Evolutionary conservation across 2,329 filamentous ascomycete species (phyloP).

Genomic region (Cercospora janseana): DNA sequence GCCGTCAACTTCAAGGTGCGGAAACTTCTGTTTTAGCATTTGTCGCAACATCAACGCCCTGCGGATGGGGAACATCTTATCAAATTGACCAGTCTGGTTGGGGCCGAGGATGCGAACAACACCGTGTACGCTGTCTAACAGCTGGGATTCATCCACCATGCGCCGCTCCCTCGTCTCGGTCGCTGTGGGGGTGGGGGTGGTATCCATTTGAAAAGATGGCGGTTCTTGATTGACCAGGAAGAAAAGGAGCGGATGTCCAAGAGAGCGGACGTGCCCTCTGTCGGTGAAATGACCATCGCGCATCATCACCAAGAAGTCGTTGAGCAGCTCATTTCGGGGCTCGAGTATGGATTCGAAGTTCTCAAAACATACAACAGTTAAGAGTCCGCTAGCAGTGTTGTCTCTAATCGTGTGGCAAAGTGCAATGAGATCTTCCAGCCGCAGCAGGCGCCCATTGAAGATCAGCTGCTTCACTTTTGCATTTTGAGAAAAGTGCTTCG

Average conservation of each 20-base stretch:
- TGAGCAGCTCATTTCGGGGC: conserved; percentile 29
- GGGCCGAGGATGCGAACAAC: conserved; percentile 35
- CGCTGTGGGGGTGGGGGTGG: conserved; percentile 31
- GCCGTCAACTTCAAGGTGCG: conserved; percentile 34
- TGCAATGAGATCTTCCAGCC: conserved; percentile 30
- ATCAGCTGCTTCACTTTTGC: conserved; percentile 28
- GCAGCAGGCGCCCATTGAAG: conserved; percentile 34
- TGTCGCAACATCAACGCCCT: conserved; percentile 38
- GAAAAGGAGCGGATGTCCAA: conserved; percentile 35
- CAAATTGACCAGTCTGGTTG: conserved; percentile 32
- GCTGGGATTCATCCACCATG: conserved; percentile 29
- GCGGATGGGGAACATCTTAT: conserved; percentile 35
- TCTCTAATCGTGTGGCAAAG: conserved; percentile 37
- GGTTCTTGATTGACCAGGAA: conserved; percentile 37
- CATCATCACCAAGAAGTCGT: conserved; percentile 35
- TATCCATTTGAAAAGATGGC: conserved; percentile 23
- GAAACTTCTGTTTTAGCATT: conserved; percentile 35
- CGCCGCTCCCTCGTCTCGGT: conserved; percentile 25
- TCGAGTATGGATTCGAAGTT: conserved; percentile 36
- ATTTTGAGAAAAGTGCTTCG: conserved; percentile 29
- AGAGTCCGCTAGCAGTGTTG: conserved; percentile 28
- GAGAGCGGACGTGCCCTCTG: conserved; percentile 28
- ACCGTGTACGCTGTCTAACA: conserved; percentile 37
- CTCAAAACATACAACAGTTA: conserved; percentile 35
- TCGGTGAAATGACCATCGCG: conserved; percentile 35